Evolutionary conservation across 2,329 filamentous ascomycete genomes (phyloP).

Genomic region (Fusarium algeriense): DNA sequence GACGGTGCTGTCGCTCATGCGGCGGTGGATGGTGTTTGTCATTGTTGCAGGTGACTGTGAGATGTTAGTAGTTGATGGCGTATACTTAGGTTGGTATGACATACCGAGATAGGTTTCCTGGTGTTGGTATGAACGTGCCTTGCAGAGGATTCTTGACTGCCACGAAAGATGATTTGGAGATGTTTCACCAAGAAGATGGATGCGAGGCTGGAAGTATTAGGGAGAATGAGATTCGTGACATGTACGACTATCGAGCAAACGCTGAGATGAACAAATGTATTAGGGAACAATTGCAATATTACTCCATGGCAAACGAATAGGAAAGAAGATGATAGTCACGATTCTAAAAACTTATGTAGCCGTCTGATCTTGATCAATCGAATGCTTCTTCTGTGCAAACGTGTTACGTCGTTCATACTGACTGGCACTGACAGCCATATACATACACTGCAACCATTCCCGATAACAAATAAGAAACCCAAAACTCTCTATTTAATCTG

Average conservation of each 20-base stretch:
- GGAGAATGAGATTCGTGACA: background rate
- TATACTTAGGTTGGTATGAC: too few species aligned
- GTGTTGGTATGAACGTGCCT: too few species aligned
- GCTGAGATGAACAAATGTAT: background rate
- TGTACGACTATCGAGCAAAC: background rate
- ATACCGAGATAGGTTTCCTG: background rate
- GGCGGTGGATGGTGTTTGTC: background rate
- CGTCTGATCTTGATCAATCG: background rate
- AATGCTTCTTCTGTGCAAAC: background rate
- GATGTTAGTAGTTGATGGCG: slow-evolving; percentile 6
- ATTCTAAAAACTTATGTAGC: too few species aligned
- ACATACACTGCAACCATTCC: background rate
- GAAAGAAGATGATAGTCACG: too few species aligned
- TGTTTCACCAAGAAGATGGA: background rate
- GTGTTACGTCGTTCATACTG: background rate
- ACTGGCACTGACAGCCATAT: background rate
- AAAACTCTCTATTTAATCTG: background rate
- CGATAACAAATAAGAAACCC: background rate
- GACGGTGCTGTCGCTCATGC: background rate
- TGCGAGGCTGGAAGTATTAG: background rate
- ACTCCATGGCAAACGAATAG: background rate
- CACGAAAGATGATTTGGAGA: background rate
- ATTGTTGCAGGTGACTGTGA: background rate
- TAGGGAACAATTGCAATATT: background rate
- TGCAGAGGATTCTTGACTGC: background rate